Base-by-base conservation (phyloP, 2,329 filamentous ascomycete species). In the Madurella fahalii region DNA sequence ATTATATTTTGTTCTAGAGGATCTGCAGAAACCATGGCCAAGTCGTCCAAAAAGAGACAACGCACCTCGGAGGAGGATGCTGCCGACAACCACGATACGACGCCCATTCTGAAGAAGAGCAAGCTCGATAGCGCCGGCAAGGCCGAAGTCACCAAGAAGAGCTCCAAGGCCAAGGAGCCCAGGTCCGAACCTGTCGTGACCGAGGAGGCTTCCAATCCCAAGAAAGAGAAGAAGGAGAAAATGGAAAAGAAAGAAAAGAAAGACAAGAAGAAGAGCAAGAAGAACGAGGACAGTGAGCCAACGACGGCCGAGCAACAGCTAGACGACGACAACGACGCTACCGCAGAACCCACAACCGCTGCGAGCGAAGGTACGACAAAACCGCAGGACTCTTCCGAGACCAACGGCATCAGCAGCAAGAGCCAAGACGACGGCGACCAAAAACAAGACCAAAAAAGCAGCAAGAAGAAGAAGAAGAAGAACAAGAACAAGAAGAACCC, bases 391-490 rank as follows among this genome's bases (percentile, higher is more conserved):
- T 4, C 9, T 9, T 37, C 34, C 34, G 37, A 52, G 25, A 69
- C 72, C 61, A 61, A 69, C 67, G 54, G 58, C 46, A 68, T 71
- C 54, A 65, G 65, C 50, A 60, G 63, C 13, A 62, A 63, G 47
- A 58, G 63, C 39, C 53, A 61, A 12, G 58, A 63, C 37, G 55
- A 59, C 37, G 71, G 70, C n/a, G n/a, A n/a, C n/a, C 61, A 73
- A 74, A 60, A 68, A 73, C 39, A 52, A 61, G 12, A 47, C 37
- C 49, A 57, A 42, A 32, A 55, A 16, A 48, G 55, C 16, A 51
- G 53, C 44, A 37, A 66, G 52, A 68, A 71, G 40, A 70, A 72
- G 53, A 71, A 73, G 48, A 72, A 71, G 62, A 73, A 74, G 61
- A 31, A 31, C 9, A 41, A 49, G 39, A 11, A 3, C 44, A 46